phyloP scores from a whole-genome alignment of 140 eudicot species.

The Oenanthe javanica region DNA sequence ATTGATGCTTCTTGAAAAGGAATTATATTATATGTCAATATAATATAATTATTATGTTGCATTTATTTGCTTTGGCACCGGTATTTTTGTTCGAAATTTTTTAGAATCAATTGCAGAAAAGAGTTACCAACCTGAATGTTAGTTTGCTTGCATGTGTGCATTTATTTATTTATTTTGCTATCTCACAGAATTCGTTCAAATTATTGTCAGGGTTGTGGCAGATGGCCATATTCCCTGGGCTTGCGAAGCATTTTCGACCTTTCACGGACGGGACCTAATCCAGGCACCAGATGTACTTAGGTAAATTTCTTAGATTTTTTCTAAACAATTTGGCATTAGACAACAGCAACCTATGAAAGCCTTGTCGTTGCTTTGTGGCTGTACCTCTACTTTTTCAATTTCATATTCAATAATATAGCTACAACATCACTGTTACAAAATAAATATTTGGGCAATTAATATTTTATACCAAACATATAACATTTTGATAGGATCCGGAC shows the following conservation, averaged over 20 bases:
- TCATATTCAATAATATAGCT: background rate
- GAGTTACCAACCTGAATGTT: background rate
- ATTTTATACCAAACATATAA: background rate
- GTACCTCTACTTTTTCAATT: background rate
- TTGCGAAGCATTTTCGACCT: constrained; percentile 72
- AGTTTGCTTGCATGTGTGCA: background rate
- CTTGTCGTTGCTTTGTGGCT: background rate
- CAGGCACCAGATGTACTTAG: constrained; percentile 50
- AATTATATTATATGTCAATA: too few relatives aligned
- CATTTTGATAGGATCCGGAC: background rate
- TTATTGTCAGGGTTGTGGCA: constrained; percentile 61
- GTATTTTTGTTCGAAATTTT: background rate
- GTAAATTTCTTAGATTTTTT: constrained; percentile 28
- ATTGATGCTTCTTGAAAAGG: too few relatives aligned
- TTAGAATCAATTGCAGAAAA: background rate
- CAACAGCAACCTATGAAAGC: background rate
- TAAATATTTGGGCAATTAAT: background rate
- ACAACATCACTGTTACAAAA: background rate
- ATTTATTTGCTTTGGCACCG: background rate
- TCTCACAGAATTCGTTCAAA: background rate
- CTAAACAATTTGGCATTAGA: background rate
- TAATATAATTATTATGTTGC: too few relatives aligned
- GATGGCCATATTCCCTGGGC: constrained; percentile 98
- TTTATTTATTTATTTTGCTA: background rate
- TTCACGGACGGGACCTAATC: constrained; percentile 51